Evolutionary conservation across 805 yeast genomes (phyloP).

Genomic region (Pichia membranifaciens): DNA sequence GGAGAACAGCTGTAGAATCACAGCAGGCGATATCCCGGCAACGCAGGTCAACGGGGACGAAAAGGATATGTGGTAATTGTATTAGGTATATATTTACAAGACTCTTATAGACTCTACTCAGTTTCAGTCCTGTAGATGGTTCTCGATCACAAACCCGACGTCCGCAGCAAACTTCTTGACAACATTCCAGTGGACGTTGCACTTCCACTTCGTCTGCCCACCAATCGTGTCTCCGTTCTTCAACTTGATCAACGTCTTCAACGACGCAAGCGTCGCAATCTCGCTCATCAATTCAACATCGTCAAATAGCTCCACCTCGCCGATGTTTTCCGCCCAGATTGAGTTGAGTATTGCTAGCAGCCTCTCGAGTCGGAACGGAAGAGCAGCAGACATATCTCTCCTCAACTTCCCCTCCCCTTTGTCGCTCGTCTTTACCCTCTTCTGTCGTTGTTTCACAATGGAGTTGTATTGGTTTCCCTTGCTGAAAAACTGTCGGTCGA

Average conservation of each 20-base stretch:
- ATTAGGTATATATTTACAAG: background rate
- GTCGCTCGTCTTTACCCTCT: constrained; percentile 22
- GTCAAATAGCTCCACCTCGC: constrained; percentile 27
- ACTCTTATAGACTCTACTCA: no score
- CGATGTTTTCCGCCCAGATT: constrained; percentile 42
- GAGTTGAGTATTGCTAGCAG: constrained; percentile 74
- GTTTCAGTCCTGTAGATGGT: constrained; percentile 38
- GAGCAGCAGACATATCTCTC: constrained; percentile 61
- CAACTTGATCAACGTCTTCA: constrained; percentile 26
- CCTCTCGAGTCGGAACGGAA: constrained; percentile 71
- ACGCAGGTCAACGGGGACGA: constrained; percentile 20
- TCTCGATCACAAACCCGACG: constrained; percentile 58
- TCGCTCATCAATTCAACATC: constrained; percentile 35
- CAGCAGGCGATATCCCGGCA: constrained; percentile 27
- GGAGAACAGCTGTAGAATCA: constrained; percentile 16
- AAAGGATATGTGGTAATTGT: constrained; percentile 26
- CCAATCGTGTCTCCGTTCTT: constrained; percentile 42
- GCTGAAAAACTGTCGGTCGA: constrained; percentile 68
- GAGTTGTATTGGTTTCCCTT: constrained; percentile 45
- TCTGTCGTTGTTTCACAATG: constrained; percentile 32
- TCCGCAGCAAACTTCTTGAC: constrained; percentile 57
- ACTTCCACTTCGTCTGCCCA: constrained; percentile 70
- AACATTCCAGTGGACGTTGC: constrained; percentile 65
- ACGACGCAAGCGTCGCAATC: constrained; percentile 32
- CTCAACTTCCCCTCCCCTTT: constrained; percentile 43